phyloP scores from a whole-genome alignment of 345 rosid species.

The Aethionema arabicum region DNA sequence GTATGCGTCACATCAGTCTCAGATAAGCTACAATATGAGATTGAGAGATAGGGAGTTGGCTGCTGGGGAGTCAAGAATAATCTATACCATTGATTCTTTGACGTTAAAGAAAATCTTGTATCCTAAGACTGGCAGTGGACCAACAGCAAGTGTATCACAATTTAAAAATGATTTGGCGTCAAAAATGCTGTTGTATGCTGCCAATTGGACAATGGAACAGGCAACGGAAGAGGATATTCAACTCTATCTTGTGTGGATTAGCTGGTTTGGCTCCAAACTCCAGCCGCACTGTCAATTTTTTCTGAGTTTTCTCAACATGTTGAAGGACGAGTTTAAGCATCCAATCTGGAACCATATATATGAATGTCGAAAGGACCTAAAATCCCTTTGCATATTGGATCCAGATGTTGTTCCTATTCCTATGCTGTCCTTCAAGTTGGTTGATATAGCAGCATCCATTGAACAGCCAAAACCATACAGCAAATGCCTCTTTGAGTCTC shows the following conservation, averaged over 20 bases:
- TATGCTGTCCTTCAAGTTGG: slow-evolving; percentile 60
- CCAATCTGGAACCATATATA: slow-evolving; percentile 67
- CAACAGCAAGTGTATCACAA: slow-evolving; percentile 17
- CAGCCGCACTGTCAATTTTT: slow-evolving; percentile 46
- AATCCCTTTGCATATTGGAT: slow-evolving; percentile 41
- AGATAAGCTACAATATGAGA: slow-evolving; percentile 25
- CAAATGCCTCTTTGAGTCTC: slow-evolving; percentile 48
- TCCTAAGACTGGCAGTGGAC: slow-evolving; percentile 43
- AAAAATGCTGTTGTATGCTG: slow-evolving; percentile 65
- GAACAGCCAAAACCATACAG: slow-evolving; percentile 34
- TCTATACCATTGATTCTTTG: slow-evolving; percentile 43
- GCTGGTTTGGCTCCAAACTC: slow-evolving; percentile 63
- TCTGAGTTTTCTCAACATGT: slow-evolving; percentile 42
- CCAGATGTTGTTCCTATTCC: slow-evolving; percentile 49
- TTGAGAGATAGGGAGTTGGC: slow-evolving; percentile 30
- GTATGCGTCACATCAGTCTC: slow-evolving; percentile 45
- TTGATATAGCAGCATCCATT: slow-evolving; percentile 45
- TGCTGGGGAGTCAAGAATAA: slow-evolving; percentile 24
- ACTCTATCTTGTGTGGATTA: slow-evolving; percentile 65
- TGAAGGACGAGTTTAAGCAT: slow-evolving; percentile 60
- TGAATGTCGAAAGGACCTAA: slow-evolving; percentile 44
- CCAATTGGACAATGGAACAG: slow-evolving; percentile 84
- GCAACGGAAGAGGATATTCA: slow-evolving; percentile 67
- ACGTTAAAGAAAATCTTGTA: slow-evolving; percentile 39
- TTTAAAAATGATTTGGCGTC: slow-evolving; percentile 39